Evolutionary conservation across 768 basidiomycete species (phyloP), one percentile per base, ranked within the genome.

Genomic region (Hirschioporus abietinus): DNA sequence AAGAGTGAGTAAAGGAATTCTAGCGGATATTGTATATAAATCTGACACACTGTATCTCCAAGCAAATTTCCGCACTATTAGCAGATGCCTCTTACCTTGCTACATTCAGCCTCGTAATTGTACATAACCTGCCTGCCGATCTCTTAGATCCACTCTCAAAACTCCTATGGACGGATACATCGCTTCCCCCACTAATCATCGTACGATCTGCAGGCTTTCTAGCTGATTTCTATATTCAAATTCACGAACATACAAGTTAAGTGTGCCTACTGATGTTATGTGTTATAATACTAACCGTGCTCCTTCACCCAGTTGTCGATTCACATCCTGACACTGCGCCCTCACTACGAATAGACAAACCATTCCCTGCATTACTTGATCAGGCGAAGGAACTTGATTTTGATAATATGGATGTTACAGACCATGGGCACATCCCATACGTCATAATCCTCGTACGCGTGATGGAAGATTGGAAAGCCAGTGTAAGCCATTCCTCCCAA

Each of bases 401-500:
- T 67, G 83, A 83, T 20, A 79, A 80, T 26, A 87, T 98, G 86
- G 95, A 99, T 74, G 86, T 88, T 24, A 95, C 92, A 15, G 91
- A 95, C 64, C 95, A 97, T 73, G 85, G 85, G 0, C 96, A 99
- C 74, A 80, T 99, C 35, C 96, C 97, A 0, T 97, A 92, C 71
- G 88, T 96, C 62, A 80, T 94, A 66, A 90, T 99, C 67, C 87
- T 99, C 52, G 89, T 98, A 52, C 88, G 89, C 20, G 88, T 86
- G 0, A 74, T 95, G 7, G 88, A 93, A 66, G 84, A 90, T 34
- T 99, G 95, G 95, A 93, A 90, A 77, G 82, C 81, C 68, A 72
- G 81, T 34, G 94, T 93, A 71, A 70, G 88, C 60, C 23, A 26
- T 65, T 27, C 20, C 36, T 9, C 62, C 18, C 60, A 30, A 15